These are phyloP conservation scores for Orbilia ellipsospora DNA, from an alignment of 2,329 filamentous ascomycete genomes.

Conservation along the genomic window DNA sequence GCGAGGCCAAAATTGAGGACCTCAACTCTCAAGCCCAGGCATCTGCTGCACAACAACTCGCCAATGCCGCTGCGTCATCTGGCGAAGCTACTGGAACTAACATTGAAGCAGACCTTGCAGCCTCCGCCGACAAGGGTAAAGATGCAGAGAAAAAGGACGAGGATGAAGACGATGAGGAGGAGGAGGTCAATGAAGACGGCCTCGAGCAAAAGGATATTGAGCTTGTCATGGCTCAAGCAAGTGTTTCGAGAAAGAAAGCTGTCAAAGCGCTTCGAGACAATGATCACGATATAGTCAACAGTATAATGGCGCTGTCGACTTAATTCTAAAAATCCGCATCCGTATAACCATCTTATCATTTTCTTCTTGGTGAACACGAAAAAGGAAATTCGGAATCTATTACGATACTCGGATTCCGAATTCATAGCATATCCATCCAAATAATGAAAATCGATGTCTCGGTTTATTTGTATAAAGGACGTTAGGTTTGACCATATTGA, in stretches of 20 bases:
- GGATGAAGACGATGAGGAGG: constrained; percentile 89
- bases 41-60: constrained; percentile 92
- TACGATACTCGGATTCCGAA: too few species aligned
- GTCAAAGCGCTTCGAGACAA: constrained; percentile 99
- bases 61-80: constrained; percentile 71
- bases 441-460: background rate
- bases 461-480: constrained; percentile 12
- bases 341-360: background rate
- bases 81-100: constrained; percentile 78
- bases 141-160: constrained; percentile 75
- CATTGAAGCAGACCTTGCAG: constrained; percentile 69
- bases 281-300: constrained; percentile 99
- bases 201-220: constrained; percentile 99
- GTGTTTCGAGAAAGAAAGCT: constrained; percentile 96
- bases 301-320: constrained; percentile 86
- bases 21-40: constrained; percentile 98
- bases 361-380: too few species aligned
- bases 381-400: too few species aligned
- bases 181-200: constrained; percentile 93
- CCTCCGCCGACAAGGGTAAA: constrained; percentile 76
- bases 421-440: too few species aligned
- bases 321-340: constrained; percentile 1
- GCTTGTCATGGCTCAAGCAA: constrained; percentile 88
- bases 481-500: background rate
- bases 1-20: constrained; percentile 99